A percentile compares a stretch with the other conserved stretches of the same genome.
These are phyloP conservation scores for Crucibulum laeve DNA, from an alignment of 768 basidiomycete genomes.

Conservation along the genomic window DNA sequence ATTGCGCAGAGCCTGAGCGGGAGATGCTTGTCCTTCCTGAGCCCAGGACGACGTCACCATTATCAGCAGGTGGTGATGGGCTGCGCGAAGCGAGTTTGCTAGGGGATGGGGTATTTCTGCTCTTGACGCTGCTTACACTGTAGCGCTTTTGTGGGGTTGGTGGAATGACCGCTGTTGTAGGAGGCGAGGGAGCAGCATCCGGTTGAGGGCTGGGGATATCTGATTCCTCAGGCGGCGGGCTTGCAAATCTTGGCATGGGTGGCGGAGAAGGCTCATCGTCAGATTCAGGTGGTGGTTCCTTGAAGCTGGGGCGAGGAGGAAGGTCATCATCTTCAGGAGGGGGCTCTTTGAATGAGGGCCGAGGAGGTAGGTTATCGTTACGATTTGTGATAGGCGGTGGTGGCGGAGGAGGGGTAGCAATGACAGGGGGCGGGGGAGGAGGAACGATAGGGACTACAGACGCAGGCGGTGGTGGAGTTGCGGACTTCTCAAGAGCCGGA, in stretches of 20 bases:
- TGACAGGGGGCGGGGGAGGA: constrained; percentile 25
- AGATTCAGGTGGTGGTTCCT: constrained; percentile 52
- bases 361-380: constrained; percentile 28
- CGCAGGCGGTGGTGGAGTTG: constrained; percentile 26
- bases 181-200: constrained; percentile 24
- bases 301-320: constrained; percentile 41
- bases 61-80: constrained; percentile 26
- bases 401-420: constrained; percentile 20
- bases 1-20: constrained; percentile 42
- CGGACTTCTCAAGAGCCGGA: constrained; percentile 10
- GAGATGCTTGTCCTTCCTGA: constrained; percentile 36
- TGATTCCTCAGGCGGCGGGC: constrained; percentile 26
- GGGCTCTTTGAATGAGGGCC: constrained; percentile 54
- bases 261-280: constrained; percentile 38
- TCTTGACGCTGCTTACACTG: constrained; percentile 25
- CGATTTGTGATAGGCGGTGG: constrained; percentile 19
- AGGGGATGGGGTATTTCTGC: constrained; percentile 27
- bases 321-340: constrained; percentile 54
- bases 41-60: constrained; percentile 29
- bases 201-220: constrained; percentile 11
- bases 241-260: constrained; percentile 35
- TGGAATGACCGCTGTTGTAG: constrained; percentile 44
- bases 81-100: constrained; percentile 34
- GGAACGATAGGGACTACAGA: constrained; percentile 11
- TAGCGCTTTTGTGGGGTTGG: constrained; percentile 47